phyloP scores from a whole-genome alignment of 2,329 filamentous ascomycete species.

The Fusarium cyanostomum region DNA sequence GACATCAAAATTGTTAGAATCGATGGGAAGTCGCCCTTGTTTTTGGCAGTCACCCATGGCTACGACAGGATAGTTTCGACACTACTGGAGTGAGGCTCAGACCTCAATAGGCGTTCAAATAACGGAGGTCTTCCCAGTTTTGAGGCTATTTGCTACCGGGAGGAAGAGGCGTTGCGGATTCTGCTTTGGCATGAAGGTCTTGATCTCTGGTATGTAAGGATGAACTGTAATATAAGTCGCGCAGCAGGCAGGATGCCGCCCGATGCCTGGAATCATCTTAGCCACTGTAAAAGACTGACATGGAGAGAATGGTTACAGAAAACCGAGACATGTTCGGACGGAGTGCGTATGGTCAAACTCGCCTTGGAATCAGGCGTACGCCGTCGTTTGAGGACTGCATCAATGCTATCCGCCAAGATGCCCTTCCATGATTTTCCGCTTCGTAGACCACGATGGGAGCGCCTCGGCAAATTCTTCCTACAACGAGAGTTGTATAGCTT shows the following conservation, averaged over 20 bases:
- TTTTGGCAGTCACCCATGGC: slow-evolving; percentile 14
- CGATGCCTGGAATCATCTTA: slow-evolving; percentile 20
- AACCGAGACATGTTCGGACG: slow-evolving; percentile 27
- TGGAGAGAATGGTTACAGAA: slow-evolving; percentile 10
- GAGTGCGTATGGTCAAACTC: slow-evolving; percentile 11
- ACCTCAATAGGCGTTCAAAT: slow-evolving; percentile 18
- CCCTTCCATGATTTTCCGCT: slow-evolving; percentile 9
- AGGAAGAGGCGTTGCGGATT: slow-evolving; percentile 1
- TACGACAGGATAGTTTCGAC: slow-evolving; percentile 5
- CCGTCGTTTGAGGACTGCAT: slow-evolving; percentile 6
- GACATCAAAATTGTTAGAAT: slow-evolving; percentile 15
- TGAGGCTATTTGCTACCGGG: slow-evolving; percentile 19
- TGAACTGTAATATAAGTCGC: slow-evolving; percentile 21
- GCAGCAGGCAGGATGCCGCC: slow-evolving; percentile 7
- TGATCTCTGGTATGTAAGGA: slow-evolving; percentile 25
- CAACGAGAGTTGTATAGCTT: slow-evolving; percentile 19
- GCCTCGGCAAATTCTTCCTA: slow-evolving; percentile 22
- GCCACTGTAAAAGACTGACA: slow-evolving; percentile 7
- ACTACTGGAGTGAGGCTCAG: slow-evolving; percentile 23
- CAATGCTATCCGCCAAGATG: slow-evolving; percentile 7
- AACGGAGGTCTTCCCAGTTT: slow-evolving; percentile 17
- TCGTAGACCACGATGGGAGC: slow-evolving; percentile 13
- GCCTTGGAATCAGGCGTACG: background rate
- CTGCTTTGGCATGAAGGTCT: slow-evolving; percentile 15
- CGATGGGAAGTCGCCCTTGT: slow-evolving; percentile 19